Conservation (phyloP, 768 basidiomycete species). For the Xerocomus potaroensis region DNA sequence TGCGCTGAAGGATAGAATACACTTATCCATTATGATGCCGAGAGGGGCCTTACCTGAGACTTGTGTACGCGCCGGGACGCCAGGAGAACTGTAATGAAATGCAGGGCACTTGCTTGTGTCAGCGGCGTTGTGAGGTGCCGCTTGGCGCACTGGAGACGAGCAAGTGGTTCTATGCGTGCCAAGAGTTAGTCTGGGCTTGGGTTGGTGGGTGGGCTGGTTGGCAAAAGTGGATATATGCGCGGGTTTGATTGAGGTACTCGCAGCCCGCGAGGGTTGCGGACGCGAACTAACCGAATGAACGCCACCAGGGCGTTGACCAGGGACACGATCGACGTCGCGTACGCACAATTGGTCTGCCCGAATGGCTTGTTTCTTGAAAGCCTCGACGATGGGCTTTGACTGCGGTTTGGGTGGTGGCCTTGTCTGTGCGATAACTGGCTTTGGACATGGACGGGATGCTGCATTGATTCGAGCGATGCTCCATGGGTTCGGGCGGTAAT, state of each 20-base stretch:
- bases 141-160: constrained; percentile 7
- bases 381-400: constrained; percentile 39
- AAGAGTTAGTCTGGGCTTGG: neutral
- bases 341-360: neutral
- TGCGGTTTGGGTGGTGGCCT: constrained; percentile 12
- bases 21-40: constrained; percentile 2
- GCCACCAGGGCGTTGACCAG: neutral
- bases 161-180: neutral
- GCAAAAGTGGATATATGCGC: constrained; percentile 25
- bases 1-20: constrained; percentile 9
- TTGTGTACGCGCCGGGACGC: neutral
- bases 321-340: neutral
- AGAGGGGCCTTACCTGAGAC: constrained; percentile 14
- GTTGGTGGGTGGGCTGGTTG: neutral
- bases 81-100: constrained; percentile 10
- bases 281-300: neutral
- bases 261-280: neutral
- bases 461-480: constrained; percentile 79
- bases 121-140: neutral
- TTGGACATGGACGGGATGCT: constrained; percentile 43
- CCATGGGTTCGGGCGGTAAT: constrained; percentile 75
- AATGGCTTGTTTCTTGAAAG: constrained; percentile 42
- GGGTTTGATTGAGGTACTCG: neutral
- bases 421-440: neutral
- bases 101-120: neutral